Evolutionary conservation across 202 grass and related monocot genomes (phyloP).

Genomic region (Schoenoplectus tabernaemontani): DNA sequence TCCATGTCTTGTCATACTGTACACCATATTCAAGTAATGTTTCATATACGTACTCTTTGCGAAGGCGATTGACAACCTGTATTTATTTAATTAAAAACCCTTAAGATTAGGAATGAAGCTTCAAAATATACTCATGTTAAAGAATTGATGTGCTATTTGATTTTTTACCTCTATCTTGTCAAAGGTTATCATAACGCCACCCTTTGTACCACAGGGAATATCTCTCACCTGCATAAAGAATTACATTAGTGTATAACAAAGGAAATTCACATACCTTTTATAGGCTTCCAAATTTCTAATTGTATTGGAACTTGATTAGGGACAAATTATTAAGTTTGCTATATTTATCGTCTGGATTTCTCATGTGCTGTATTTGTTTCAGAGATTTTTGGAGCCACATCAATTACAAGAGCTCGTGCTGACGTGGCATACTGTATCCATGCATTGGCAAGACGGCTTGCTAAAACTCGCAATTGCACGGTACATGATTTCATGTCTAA

Average conservation of each 20-base stretch:
- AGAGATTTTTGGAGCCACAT: slow-evolving; percentile 71
- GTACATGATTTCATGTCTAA: slow-evolving; percentile 30
- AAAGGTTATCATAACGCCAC: slow-evolving; percentile 45
- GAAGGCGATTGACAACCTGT: slow-evolving; percentile 42
- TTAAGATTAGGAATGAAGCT: neutral
- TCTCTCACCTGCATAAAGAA: slow-evolving; percentile 28
- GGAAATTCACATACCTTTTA: neutral
- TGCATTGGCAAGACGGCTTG: slow-evolving; percentile 61
- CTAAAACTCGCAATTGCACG: slow-evolving; percentile 86
- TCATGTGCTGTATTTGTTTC: slow-evolving; percentile 26
- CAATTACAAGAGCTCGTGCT: slow-evolving; percentile 46
- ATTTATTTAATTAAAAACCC: neutral
- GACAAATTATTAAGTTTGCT: neutral
- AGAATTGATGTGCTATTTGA: neutral
- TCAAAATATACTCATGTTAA: neutral
- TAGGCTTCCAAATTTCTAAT: neutral
- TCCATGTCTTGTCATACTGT: slow-evolving; percentile 39
- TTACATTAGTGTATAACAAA: neutral
- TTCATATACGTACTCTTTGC: slow-evolving; percentile 32
- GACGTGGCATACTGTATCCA: slow-evolving; percentile 94
- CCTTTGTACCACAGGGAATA: slow-evolving; percentile 45
- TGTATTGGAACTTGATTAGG: neutral
- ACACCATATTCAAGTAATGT: slow-evolving; percentile 32
- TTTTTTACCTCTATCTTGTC: slow-evolving; percentile 43
- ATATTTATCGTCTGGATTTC: neutral